A percentile compares a stretch with the other conserved stretches of the same genome.
Conservation (phyloP, 2,329 filamentous ascomycete species). For the Xylaria arbuscula region DNA sequence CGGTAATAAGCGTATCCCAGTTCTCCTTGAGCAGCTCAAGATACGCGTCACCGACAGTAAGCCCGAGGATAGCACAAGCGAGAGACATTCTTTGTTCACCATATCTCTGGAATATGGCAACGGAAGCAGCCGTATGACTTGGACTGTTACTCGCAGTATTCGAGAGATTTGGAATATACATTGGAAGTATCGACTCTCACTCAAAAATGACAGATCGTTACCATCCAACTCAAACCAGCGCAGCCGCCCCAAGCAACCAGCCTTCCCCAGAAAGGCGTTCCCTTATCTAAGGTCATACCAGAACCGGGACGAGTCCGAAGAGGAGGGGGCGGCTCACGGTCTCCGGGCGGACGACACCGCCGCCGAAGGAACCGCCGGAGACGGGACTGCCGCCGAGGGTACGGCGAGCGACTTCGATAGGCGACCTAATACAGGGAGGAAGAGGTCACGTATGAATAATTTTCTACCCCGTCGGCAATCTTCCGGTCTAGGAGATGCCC, state of each 20-base stretch:
- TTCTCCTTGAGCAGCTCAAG: slow-evolving; percentile 94
- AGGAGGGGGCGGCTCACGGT: slow-evolving; percentile 67
- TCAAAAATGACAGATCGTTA: slow-evolving; percentile 84
- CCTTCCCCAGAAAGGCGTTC: slow-evolving; percentile 89
- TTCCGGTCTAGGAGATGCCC: slow-evolving; percentile 61
- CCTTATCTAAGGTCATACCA: slow-evolving; percentile 87
- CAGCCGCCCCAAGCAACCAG: slow-evolving; percentile 81
- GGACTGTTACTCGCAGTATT: slow-evolving; percentile 88
- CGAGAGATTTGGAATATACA: slow-evolving; percentile 93
- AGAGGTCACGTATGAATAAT: slow-evolving; percentile 65
- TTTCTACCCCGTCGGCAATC: slow-evolving; percentile 65
- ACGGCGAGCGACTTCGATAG: slow-evolving; percentile 77
- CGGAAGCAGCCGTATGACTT: slow-evolving; percentile 94
- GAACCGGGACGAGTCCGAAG: slow-evolving; percentile 81
- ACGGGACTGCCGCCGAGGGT: slow-evolving; percentile 66
- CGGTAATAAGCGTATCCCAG: slow-evolving; percentile 92
- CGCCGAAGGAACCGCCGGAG: slow-evolving; percentile 58
- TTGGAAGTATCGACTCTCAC: slow-evolving; percentile 89
- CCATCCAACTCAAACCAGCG: slow-evolving; percentile 74
- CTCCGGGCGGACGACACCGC: slow-evolving; percentile 52
- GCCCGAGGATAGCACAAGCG: slow-evolving; percentile 71
- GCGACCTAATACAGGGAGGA: slow-evolving; percentile 55
- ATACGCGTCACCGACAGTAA: slow-evolving; percentile 84
- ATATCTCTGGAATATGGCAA: slow-evolving; percentile 97
- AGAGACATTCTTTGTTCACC: slow-evolving; percentile 85